Conservation (phyloP, 2,329 filamentous ascomycete species). For the Nothopassalora personata region DNA sequence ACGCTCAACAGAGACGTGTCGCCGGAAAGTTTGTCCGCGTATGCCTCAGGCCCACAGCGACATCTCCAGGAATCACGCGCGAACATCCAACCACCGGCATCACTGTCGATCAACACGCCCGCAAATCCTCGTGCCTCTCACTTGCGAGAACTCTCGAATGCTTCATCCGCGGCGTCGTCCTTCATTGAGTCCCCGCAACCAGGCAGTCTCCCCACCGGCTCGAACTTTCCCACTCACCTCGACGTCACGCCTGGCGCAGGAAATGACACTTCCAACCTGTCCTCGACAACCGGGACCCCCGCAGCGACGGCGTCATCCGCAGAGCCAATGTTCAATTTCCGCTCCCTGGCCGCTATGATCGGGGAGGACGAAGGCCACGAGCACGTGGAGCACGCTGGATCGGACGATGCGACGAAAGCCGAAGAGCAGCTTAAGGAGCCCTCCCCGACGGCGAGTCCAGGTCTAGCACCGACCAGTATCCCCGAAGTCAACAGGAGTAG, state of each 20-base stretch:
- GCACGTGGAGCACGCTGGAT: slow-evolving; percentile 36
- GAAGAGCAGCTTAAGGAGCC: slow-evolving; percentile 22
- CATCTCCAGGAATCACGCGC: slow-evolving; percentile 44
- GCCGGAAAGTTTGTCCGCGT: slow-evolving; percentile 26
- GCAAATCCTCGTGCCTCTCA: slow-evolving; percentile 42
- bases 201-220: slow-evolving; percentile 31
- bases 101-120: slow-evolving; percentile 23
- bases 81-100: slow-evolving; percentile 33
- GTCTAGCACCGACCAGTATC: slow-evolving; percentile 3
- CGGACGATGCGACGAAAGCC: slow-evolving; percentile 11
- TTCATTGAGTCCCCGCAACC: slow-evolving; percentile 58
- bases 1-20: slow-evolving; percentile 35
- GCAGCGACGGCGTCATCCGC: slow-evolving; percentile 46
- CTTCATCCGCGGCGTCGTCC: slow-evolving; percentile 78
- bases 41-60: slow-evolving; percentile 34
- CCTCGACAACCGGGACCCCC: slow-evolving; percentile 34
- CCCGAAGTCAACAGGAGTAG: slow-evolving; percentile 20
- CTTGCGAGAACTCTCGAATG: slow-evolving; percentile 77
- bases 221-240: slow-evolving; percentile 44
- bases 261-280: slow-evolving; percentile 25
- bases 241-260: slow-evolving; percentile 36
- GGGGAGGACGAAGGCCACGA: slow-evolving; percentile 54
- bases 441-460: slow-evolving; percentile 12
- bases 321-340: slow-evolving; percentile 89
- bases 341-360: slow-evolving; percentile 79